Evolutionary conservation across 768 basidiomycete genomes (phyloP).

Genomic region (Tubosaeta sp.): DNA sequence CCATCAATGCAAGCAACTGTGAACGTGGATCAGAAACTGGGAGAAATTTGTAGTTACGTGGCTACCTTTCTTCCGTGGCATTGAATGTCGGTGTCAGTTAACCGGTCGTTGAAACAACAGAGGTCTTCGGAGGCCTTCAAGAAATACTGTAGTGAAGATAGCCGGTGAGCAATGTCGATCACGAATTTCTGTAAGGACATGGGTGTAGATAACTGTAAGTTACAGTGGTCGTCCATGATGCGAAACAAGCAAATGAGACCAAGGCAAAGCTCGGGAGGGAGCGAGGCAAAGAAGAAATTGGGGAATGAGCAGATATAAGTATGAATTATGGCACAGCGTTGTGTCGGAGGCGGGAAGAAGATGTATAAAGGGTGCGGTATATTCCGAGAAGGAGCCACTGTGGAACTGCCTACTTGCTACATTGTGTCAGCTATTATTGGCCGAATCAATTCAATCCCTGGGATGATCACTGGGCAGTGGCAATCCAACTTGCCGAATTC

Average conservation of each 20-base stretch:
- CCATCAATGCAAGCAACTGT: slow-evolving; percentile 47
- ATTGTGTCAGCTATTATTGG: slow-evolving; percentile 9
- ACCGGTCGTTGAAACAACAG: slow-evolving; percentile 13
- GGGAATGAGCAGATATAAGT: slow-evolving; percentile 15
- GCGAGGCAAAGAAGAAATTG: slow-evolving; percentile 6
- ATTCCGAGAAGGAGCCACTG: slow-evolving; percentile 27
- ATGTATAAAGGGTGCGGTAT: slow-evolving; percentile 28
- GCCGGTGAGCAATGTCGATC: slow-evolving; percentile 26
- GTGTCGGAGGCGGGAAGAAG: slow-evolving; percentile 9
- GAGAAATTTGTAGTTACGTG: background rate
- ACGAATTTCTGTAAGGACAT: slow-evolving; percentile 24
- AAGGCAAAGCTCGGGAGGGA: slow-evolving; percentile 7
- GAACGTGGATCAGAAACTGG: slow-evolving; percentile 7
- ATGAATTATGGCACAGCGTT: slow-evolving; percentile 27
- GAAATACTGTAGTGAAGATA: slow-evolving; percentile 29
- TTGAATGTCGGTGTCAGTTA: slow-evolving; percentile 20
- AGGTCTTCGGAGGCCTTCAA: slow-evolving; percentile 27
- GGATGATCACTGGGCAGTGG: slow-evolving; percentile 4
- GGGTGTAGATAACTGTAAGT: slow-evolving; percentile 12
- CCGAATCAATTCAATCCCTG: slow-evolving; percentile 2
- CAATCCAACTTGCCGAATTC: background rate
- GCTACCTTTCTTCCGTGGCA: slow-evolving; percentile 27
- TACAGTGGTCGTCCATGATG: slow-evolving; percentile 12
- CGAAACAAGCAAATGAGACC: slow-evolving; percentile 1
- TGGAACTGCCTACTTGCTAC: slow-evolving; percentile 4